Percentiles rank a stretch among this genome's conserved stretches.
phyloP scores from a whole-genome alignment of 2,329 filamentous ascomycete genomes.

The Trichoderma sp. region DNA sequence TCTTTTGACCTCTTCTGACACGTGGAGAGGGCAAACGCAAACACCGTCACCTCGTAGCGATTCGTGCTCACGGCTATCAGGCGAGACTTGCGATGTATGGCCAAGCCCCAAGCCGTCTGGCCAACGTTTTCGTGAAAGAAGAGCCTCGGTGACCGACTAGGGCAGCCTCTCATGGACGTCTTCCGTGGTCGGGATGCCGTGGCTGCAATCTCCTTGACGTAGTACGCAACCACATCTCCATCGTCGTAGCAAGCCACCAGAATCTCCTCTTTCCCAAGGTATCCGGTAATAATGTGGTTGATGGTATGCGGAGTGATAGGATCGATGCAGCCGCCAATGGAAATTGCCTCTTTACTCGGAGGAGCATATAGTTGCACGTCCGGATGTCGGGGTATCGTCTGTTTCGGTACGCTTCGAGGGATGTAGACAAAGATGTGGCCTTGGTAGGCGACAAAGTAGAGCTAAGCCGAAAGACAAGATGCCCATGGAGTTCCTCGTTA shows the following conservation, averaged over 20 bases:
- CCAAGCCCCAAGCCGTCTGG: slow-evolving; percentile 83
- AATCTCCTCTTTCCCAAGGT: slow-evolving; percentile 70
- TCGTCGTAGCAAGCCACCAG: slow-evolving; percentile 70
- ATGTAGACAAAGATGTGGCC: slow-evolving; percentile 60
- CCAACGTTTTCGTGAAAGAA: slow-evolving; percentile 80
- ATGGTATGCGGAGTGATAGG: slow-evolving; percentile 58
- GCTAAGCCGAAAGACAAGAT: slow-evolving; percentile 39
- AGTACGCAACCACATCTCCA: slow-evolving; percentile 73
- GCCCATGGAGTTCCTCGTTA: background rate
- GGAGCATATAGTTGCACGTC: slow-evolving; percentile 54
- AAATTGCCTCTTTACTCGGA: slow-evolving; percentile 44
- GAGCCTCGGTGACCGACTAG: slow-evolving; percentile 39
- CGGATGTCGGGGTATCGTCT: slow-evolving; percentile 52
- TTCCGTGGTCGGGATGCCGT: slow-evolving; percentile 43
- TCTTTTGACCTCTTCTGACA: slow-evolving; percentile 16
- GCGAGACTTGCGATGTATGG: slow-evolving; percentile 77
- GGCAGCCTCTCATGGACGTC: slow-evolving; percentile 14
- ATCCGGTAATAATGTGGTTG: slow-evolving; percentile 70
- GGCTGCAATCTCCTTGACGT: slow-evolving; percentile 57
- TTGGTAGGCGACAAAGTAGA: slow-evolving; percentile 64
- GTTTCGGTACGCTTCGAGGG: slow-evolving; percentile 50
- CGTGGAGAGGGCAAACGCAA: slow-evolving; percentile 49
- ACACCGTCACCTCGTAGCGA: slow-evolving; percentile 56
- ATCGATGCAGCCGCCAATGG: slow-evolving; percentile 58
- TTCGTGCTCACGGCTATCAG: slow-evolving; percentile 88